Evolutionary conservation across 495 filamentous ascomycete species (phyloP), one percentile per base, ranked within the genome.

Genomic region (Elasticomyces elasticus): DNA sequence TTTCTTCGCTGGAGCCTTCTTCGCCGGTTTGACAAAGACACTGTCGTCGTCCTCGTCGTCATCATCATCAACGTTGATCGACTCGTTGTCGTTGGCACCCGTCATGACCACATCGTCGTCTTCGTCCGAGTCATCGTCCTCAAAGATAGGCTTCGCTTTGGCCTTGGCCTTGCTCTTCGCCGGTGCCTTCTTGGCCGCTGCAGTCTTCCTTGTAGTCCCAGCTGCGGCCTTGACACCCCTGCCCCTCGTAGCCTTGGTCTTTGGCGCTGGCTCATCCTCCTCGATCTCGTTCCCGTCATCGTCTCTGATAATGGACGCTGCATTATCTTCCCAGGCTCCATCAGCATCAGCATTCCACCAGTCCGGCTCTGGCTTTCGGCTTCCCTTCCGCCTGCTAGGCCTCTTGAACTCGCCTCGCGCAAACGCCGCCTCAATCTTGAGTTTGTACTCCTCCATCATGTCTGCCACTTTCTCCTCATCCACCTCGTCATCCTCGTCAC

Each of bases 341-440:
- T 95, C 83, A 31, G 87, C 66, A 55, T 97, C 90, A 3, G 77
- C 82, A 64, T 96, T 87, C 90, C 91, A 99, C 9, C 68, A 70
- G 24, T 84, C 83, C 3, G 92, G 92, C 56, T 78, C 79, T 19
- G 82, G 79, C 68, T 89, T 94, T 48, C 82, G 72, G 55, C 82
- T 86, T 48, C 72, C 77, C 57, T 76, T 77, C 27, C 65, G 70
- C 52, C 78, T 78, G 27, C 74, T 76, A 1, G 2, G 7, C n/a
- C 38, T 28, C 69, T 79, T 85, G 27, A 83, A 64, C 37, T 79
- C 69, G 2, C 89, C 89, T 20, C 78, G 76, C 2, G 75, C 73
- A 61, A 89, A 95, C 53, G 81, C 65, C 44, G 81, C 72, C 65
- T 95, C 90, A 61, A 87, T 79, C 49, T 79, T 77, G 9, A 73